Evolutionary conservation across 768 basidiomycete species (phyloP).

Genomic region (Nevesoporus exiguus): DNA sequence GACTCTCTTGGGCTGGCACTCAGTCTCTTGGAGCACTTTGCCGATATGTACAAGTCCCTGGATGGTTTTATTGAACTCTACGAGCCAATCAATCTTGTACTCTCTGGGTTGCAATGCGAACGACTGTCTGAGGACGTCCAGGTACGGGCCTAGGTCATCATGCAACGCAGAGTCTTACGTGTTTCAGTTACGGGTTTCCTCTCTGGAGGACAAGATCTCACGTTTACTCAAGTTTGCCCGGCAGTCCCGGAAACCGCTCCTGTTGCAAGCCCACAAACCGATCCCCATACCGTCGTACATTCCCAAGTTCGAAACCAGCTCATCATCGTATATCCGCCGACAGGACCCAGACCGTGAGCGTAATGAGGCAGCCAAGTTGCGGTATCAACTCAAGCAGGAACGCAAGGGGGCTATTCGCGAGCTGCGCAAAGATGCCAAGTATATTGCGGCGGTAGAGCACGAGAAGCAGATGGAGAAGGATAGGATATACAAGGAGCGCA

Average conservation of each 20-base stretch:
- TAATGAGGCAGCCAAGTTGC: constrained; percentile 81
- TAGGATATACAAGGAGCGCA: constrained; percentile 67
- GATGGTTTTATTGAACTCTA: constrained; percentile 87
- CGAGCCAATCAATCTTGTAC: constrained; percentile 56
- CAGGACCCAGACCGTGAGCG: constrained; percentile 93
- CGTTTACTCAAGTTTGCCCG: constrained; percentile 71
- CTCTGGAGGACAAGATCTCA: constrained; percentile 46
- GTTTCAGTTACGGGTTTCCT: constrained; percentile 44
- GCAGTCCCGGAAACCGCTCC: constrained; percentile 73
- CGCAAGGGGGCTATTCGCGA: constrained; percentile 95
- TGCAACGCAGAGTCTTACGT: constrained; percentile 9
- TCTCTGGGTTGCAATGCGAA: constrained; percentile 50
- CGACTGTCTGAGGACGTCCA: constrained; percentile 49
- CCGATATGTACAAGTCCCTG: constrained; percentile 72
- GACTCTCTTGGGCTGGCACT: constrained; percentile 65
- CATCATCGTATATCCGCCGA: constrained; percentile 69
- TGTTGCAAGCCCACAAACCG: constrained; percentile 89
- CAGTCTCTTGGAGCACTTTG: constrained; percentile 61
- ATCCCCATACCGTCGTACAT: constrained; percentile 92
- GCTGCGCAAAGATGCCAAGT: constrained; percentile 90
- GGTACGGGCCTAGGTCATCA: constrained; percentile 38
- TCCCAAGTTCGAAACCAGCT: constrained; percentile 84
- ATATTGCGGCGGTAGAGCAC: constrained; percentile 86
- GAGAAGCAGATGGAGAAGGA: constrained; percentile 87
- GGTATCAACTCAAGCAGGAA: constrained; percentile 90